Conservation (phyloP, 208 protist species). For the Leishmania mexicana region DNA sequence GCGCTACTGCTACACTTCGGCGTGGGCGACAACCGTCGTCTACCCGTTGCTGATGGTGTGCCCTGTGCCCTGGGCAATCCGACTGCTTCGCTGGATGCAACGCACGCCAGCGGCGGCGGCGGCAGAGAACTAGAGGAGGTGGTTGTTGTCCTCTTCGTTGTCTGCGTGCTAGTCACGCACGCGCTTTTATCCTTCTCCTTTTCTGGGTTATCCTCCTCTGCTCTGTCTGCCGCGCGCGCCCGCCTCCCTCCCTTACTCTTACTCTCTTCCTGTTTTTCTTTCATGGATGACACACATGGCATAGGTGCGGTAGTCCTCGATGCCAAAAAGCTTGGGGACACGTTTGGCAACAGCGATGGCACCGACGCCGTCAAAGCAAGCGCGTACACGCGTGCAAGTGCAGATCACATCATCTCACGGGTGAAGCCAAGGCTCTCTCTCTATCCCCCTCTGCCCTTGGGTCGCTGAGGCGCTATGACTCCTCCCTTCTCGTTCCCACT, state of each 20-base stretch:
- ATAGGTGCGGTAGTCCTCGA: neutral
- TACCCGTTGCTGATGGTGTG: conserved; percentile 20
- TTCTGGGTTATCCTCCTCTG: neutral
- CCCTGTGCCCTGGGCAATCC: conserved; percentile 27
- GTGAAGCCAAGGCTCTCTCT: neutral
- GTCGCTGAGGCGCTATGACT: neutral
- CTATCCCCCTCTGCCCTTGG: neutral
- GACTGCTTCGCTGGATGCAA: conserved; percentile 24
- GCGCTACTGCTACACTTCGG: conserved; percentile 23
- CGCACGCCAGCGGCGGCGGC: neutral
- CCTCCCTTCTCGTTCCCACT: neutral
- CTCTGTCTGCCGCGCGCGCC: neutral
- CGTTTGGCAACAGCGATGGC: neutral
- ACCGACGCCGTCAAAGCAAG: neutral
- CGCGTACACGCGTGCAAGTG: neutral
- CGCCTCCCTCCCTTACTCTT: neutral
- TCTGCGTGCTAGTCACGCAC: neutral
- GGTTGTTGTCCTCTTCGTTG: neutral
- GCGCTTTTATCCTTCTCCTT: neutral
- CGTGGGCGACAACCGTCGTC: conserved; percentile 17
- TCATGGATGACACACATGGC: neutral
- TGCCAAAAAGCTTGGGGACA: neutral
- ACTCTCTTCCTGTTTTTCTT: neutral
- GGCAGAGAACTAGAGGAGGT: neutral
- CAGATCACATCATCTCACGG: neutral